Conservation (phyloP, 208 protist species). For the Crithidia expoeki region DNA sequence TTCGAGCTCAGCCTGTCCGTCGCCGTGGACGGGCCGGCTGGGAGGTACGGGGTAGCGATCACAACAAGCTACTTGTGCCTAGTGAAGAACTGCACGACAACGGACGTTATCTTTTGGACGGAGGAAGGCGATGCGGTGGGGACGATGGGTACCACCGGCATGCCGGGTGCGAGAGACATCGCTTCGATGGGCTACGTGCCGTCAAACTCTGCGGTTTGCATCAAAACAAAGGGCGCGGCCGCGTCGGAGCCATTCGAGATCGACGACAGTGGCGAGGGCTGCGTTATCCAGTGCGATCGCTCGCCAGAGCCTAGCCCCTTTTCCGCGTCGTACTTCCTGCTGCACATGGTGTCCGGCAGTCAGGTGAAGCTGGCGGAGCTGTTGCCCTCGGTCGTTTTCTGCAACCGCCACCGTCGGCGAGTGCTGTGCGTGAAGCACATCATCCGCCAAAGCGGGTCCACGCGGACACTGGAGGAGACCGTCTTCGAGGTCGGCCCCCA, state of each 20-base stretch:
- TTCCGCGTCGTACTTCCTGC: slow-evolving; percentile 29
- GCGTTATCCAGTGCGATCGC: slow-evolving; percentile 34
- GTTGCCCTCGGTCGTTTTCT: slow-evolving; percentile 34
- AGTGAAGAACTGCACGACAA: slow-evolving; percentile 35
- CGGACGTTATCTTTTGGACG: slow-evolving; percentile 33
- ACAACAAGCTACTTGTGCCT: slow-evolving; percentile 27
- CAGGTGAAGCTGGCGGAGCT: slow-evolving; percentile 22
- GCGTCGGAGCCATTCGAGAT: slow-evolving; percentile 39
- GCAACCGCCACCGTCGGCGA: slow-evolving; percentile 24
- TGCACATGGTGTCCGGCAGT: slow-evolving; percentile 16
- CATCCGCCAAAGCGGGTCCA: slow-evolving; percentile 21
- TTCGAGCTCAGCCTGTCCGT: slow-evolving; percentile 31
- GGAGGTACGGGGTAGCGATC: slow-evolving; percentile 23
- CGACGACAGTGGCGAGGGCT: slow-evolving; percentile 27
- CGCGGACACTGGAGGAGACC: slow-evolving; percentile 20
- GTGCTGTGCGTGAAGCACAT: slow-evolving; percentile 35
- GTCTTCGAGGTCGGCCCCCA: slow-evolving; percentile 22
- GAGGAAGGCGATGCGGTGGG: slow-evolving; percentile 29
- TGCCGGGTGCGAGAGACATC: slow-evolving; percentile 11
- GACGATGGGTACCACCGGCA: slow-evolving; percentile 24
- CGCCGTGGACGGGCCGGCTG: slow-evolving; percentile 21
- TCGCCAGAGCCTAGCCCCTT: slow-evolving; percentile 9
- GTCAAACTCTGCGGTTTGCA: slow-evolving; percentile 20
- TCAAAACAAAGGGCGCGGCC: slow-evolving; percentile 29
- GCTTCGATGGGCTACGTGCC: slow-evolving; percentile 34